Percentiles rank a stretch among this genome's conserved stretches.
phyloP scores from a whole-genome alignment of 768 basidiomycete genomes.

The Russula emetica region DNA sequence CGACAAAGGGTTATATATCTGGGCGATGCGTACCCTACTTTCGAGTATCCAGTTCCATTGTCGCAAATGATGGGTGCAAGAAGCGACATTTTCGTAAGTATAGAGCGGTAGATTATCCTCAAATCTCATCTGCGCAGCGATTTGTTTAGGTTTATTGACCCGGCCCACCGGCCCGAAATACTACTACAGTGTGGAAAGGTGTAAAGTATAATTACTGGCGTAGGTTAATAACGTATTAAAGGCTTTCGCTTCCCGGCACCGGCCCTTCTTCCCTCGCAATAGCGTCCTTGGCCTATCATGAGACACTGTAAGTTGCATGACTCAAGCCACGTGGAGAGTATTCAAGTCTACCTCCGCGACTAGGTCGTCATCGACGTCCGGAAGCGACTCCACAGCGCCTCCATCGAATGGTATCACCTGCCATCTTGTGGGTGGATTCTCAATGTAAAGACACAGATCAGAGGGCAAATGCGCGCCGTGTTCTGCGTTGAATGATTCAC shows the following conservation, averaged over 20 bases:
- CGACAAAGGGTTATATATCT: not conserved
- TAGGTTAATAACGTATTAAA: not conserved
- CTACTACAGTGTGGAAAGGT: too few relatives aligned
- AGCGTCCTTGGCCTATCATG: conserved; percentile 34
- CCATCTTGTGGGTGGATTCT: conserved; percentile 71
- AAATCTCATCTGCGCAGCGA: not conserved
- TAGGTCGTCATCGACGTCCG: conserved; percentile 57
- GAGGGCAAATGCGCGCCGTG: conserved; percentile 72
- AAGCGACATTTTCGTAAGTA: conserved; percentile 56
- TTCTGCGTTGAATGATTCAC: conserved; percentile 66
- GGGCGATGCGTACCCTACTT: conserved; percentile 75
- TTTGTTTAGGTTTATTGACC: conserved; percentile 26
- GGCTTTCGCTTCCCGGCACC: conserved; percentile 22
- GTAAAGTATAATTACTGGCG: too few relatives aligned
- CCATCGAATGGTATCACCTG: conserved; percentile 57
- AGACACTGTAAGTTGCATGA: not conserved
- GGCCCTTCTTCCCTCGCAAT: conserved; percentile 27
- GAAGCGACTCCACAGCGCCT: conserved; percentile 54
- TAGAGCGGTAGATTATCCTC: not conserved
- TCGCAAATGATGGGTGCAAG: conserved; percentile 96
- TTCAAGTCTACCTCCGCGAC: conserved; percentile 45
- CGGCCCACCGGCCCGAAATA: conserved; percentile 7
- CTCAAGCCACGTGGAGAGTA: not conserved
- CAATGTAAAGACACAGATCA: conserved; percentile 75
- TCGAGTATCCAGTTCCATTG: conserved; percentile 96